These are phyloP conservation scores for Pholiota adiposa DNA, from an alignment of 1,284 basidiomycete species.

Conservation along the genomic window DNA sequence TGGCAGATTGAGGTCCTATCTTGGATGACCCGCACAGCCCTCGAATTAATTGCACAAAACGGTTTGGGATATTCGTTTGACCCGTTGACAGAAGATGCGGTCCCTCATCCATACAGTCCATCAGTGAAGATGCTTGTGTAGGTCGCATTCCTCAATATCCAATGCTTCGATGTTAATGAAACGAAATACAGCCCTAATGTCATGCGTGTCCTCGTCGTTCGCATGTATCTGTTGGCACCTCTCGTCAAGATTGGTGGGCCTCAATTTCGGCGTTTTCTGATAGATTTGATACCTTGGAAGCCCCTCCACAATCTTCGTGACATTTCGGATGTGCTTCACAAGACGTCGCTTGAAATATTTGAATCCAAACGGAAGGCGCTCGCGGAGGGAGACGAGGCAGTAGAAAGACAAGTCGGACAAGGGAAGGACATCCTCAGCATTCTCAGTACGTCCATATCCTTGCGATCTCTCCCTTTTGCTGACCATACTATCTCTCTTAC, in stretches of 20 bases:
- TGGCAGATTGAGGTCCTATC: constrained; percentile 30
- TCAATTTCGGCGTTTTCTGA: constrained; percentile 37
- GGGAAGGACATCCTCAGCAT: constrained; percentile 54
- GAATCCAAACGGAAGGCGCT: constrained; percentile 37
- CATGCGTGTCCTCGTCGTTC: constrained; percentile 16
- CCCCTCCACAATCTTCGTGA: constrained; percentile 36
- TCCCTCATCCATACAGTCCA: constrained; percentile 30
- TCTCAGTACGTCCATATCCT: constrained; percentile 36
- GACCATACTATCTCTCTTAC: too few species aligned
- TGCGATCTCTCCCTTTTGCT: too few species aligned
- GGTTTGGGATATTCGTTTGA: constrained; percentile 46
- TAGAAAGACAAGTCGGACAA: constrained; percentile 35
- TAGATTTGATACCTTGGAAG: constrained; percentile 38
- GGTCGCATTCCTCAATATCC: constrained; percentile 6
- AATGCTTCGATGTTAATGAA: neutral
- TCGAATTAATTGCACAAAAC: constrained; percentile 45
- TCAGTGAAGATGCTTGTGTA: constrained; percentile 34
- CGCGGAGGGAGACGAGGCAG: constrained; percentile 28
- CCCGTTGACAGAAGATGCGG: constrained; percentile 28
- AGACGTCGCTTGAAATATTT: constrained; percentile 38
- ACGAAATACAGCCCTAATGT: constrained; percentile 9
- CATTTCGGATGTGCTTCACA: constrained; percentile 36
- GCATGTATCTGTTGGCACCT: constrained; percentile 31
- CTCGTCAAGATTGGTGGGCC: constrained; percentile 38
- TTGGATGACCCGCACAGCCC: constrained; percentile 37